Evolutionary conservation across 371 early-diverging fungal genomes (phyloP).

Genomic region (Phascolomyces articulosus): DNA sequence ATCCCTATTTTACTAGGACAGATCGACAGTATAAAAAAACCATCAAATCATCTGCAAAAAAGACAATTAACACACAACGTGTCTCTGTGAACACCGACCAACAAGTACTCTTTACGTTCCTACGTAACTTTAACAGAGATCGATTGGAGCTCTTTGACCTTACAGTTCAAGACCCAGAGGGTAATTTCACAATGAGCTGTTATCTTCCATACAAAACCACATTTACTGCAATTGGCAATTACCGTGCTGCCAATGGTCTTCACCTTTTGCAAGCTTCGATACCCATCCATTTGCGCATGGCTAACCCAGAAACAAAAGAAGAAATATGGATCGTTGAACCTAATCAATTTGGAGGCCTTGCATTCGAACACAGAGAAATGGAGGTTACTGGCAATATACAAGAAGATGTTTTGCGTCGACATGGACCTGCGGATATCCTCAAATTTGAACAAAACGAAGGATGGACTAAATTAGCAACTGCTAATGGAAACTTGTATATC

Average conservation of each 20-base stretch:
- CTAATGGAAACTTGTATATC: constrained; percentile 42
- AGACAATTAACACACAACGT: constrained; percentile 60
- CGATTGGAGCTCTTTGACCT: constrained; percentile 54
- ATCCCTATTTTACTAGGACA: constrained; percentile 59
- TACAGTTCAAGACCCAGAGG: constrained; percentile 21
- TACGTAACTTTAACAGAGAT: constrained; percentile 70
- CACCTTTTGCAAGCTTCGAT: constrained; percentile 63
- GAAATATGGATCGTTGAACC: constrained; percentile 76
- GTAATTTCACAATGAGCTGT: constrained; percentile 45
- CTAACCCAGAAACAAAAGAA: constrained; percentile 23
- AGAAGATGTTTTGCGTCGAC: constrained; percentile 31
- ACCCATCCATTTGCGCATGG: constrained; percentile 64
- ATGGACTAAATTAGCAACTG: constrained; percentile 48
- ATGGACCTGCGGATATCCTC: constrained; percentile 45
- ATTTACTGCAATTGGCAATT: constrained; percentile 71
- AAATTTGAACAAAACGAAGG: constrained; percentile 53
- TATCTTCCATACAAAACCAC: constrained; percentile 65
- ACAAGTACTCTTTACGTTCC: constrained; percentile 60
- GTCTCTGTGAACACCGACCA: constrained; percentile 34
- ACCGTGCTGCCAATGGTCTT: constrained; percentile 55
- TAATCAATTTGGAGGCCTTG: constrained; percentile 58
- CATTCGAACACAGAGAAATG: constrained; percentile 59
- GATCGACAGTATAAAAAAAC: constrained; percentile 40
- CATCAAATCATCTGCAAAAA: constrained; percentile 42
- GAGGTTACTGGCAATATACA: constrained; percentile 45